Conservation (phyloP, 164 flowering plant species). For the Vitis labrusca region DNA sequence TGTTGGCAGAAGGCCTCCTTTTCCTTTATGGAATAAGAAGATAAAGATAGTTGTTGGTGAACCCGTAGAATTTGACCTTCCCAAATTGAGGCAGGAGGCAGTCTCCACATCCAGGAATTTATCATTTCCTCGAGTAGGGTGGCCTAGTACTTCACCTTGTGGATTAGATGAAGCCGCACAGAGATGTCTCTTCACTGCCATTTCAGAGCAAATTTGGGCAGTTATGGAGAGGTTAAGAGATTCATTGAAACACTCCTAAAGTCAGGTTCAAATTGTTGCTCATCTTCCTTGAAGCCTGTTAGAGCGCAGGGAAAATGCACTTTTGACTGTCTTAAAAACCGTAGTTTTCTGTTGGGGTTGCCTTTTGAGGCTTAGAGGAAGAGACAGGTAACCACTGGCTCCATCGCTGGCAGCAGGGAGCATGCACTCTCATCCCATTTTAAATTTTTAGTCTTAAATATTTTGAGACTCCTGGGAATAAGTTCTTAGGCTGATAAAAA, state of each 20-base stretch:
- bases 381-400: too few species aligned
- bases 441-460: too few species aligned
- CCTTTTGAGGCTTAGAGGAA: too few species aligned
- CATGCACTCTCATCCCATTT: too few species aligned
- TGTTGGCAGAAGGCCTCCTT: constrained; percentile 72
- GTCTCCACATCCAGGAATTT: constrained; percentile 37
- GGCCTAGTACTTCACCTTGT: constrained; percentile 43
- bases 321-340: too few species aligned
- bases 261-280: not conserved
- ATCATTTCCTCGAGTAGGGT: constrained; percentile 31
- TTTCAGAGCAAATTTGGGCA: constrained; percentile 62
- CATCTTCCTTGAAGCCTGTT: too few species aligned
- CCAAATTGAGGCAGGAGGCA: constrained; percentile 58
- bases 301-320: too few species aligned
- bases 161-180: constrained; percentile 80
- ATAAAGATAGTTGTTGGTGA: constrained; percentile 70
- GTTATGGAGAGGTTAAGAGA: constrained; percentile 68
- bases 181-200: constrained; percentile 61
- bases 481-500: too few species aligned
- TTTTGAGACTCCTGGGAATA: too few species aligned
- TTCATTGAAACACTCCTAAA: constrained; percentile 29
- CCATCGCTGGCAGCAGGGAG: too few species aligned
- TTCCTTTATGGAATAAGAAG: constrained; percentile 71
- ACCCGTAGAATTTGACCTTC: constrained; percentile 81
- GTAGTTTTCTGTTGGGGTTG: too few species aligned